Conservation (phyloP, 169 alveolate genomes). For the Miamiensis avidus region DNA sequence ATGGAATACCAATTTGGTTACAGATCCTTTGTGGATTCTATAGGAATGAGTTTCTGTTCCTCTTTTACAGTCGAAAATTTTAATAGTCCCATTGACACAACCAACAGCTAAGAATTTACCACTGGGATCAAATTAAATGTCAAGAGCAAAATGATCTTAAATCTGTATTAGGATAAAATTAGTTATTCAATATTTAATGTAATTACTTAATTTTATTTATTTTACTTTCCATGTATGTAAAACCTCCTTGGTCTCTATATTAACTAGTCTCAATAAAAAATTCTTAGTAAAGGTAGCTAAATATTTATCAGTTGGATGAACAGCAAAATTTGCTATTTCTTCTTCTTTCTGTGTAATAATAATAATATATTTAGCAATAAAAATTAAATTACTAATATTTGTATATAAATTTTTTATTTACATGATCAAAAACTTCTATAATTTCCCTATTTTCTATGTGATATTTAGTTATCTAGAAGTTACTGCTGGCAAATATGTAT, state of each 20-base stretch:
- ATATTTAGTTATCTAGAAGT: slow-evolving; percentile 6
- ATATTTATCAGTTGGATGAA: slow-evolving; percentile 31
- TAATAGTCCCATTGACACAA: slow-evolving; percentile 47
- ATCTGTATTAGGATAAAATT: slow-evolving; percentile 22
- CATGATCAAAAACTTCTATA: slow-evolving; percentile 3
- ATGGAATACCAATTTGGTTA: slow-evolving; percentile 57
- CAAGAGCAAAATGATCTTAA: slow-evolving; percentile 39
- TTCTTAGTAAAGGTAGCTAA: slow-evolving; percentile 62
- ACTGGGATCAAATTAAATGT: slow-evolving; percentile 45
- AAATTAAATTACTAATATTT: neutral
- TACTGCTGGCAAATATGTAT: slow-evolving; percentile 13
- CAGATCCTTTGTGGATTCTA: slow-evolving; percentile 60
- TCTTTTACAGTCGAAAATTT: slow-evolving; percentile 52
- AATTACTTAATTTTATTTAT: neutral
- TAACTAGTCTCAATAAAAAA: slow-evolving; percentile 37
- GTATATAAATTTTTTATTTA: neutral
- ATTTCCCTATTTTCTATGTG: slow-evolving; percentile 13
- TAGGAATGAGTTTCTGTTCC: slow-evolving; percentile 52
- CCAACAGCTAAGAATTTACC: slow-evolving; percentile 55
- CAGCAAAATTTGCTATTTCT: slow-evolving; percentile 22
- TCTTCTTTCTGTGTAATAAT: slow-evolving; percentile 27
- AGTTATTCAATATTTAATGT: slow-evolving; percentile 9
- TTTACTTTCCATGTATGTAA: slow-evolving; percentile 28
- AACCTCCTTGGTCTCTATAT: slow-evolving; percentile 20
- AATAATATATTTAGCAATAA: neutral